Base-by-base conservation (phyloP, 768 basidiomycete genomes). In the Ephemerocybe angulata region DNA sequence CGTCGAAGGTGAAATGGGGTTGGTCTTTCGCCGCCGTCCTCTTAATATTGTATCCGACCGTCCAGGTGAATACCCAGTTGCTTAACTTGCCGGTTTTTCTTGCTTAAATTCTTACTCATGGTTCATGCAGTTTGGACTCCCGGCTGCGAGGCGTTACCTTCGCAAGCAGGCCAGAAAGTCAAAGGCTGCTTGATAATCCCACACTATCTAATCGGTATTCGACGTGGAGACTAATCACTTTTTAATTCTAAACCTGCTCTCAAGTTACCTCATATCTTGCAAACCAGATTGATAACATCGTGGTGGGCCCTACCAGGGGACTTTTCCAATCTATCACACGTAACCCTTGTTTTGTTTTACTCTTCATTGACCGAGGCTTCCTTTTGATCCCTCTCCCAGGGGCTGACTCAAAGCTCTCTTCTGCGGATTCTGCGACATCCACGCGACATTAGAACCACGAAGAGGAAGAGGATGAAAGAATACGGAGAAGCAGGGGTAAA, bases 41-140 rank as follows among this genome's bases (percentile, higher is more conserved):
- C 43, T 71, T 93, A 56, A 72, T 86, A 17, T 64, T 87, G 50
- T 93, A 93, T 75, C 88, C 90, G 15, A 70, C 73, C 13, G 66
- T 86, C 12, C 78, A 82, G 78, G 89, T 89, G 62, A 66, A 83
- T 67, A 48, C 53, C 50, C 52, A 30, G 27, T 60, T 50, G 13
- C 11, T 17, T 30, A 13, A 25, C 46, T 35, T 17, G 17, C 33
- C 8, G 33, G 8, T 8, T 17, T 8, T 17, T 35, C 2, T 30
- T 48, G 3, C 21, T 33, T 37, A 15, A 21, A 30, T 47, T 58
- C 31, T 57, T 3, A 40, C 43, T 22, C 33, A 28, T 33, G n/a
- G 27, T 25, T 17, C 15, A 6, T 43, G 10, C 30, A 60, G 55
- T 57, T 60, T 57, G 52, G 58, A 8, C 33, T 53, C 29, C 56